These are phyloP conservation scores for Pistacia vera DNA, from an alignment of 345 rosid species.

Conservation along the genomic window DNA sequence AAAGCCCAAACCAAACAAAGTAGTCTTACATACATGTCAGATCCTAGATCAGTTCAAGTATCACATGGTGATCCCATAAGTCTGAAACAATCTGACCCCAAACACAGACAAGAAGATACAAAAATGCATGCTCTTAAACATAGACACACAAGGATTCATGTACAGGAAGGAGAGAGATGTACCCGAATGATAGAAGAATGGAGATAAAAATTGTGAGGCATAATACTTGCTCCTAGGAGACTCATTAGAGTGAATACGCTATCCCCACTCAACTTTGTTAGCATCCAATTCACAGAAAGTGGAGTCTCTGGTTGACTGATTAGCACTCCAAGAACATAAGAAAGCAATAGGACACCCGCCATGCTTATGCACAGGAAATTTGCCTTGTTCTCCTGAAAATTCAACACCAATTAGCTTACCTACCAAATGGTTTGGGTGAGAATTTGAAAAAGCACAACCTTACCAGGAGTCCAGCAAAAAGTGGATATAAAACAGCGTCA, in stretches of 20 bases:
- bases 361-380: slow-evolving; percentile 53
- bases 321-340: slow-evolving; percentile 73
- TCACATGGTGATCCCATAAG: neutral
- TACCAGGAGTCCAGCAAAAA: slow-evolving; percentile 79
- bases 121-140: neutral
- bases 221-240: slow-evolving; percentile 96
- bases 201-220: slow-evolving; percentile 97
- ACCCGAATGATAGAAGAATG: slow-evolving; percentile 92
- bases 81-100: neutral
- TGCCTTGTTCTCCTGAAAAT: slow-evolving; percentile 68
- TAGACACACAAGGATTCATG: neutral
- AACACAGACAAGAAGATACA: neutral
- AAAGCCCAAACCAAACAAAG: neutral
- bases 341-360: slow-evolving; percentile 58
- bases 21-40: too few species aligned
- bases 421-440: slow-evolving; percentile 8
- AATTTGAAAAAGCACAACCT: slow-evolving; percentile 6
- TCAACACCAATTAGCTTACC: slow-evolving; percentile 21
- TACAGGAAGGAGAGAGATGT: slow-evolving; percentile 21
- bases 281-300: slow-evolving; percentile 55
- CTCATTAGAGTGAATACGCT: slow-evolving; percentile 81
- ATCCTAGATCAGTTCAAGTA: neutral
- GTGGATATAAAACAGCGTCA: slow-evolving; percentile 82
- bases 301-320: slow-evolving; percentile 79
- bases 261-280: slow-evolving; percentile 68